phyloP scores from a whole-genome alignment of 192 early-diverging fungal genomes.

The Funneliformis mosseae region DNA sequence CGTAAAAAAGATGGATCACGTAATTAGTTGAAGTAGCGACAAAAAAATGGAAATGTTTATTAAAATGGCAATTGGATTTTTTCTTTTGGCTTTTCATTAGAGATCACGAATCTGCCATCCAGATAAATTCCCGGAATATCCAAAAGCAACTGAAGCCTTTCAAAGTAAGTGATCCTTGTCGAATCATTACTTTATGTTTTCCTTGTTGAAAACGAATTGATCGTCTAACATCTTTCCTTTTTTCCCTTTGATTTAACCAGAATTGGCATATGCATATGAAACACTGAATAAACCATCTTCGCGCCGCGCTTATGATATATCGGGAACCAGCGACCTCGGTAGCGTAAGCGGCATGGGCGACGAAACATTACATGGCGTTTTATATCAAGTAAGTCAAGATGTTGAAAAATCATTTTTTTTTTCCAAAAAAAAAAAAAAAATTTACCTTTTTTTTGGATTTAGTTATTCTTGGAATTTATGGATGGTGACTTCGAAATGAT shows the following conservation, averaged over 20 bases:
- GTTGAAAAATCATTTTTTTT: not conserved
- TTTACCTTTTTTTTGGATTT: not conserved
- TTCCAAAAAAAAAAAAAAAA: not conserved
- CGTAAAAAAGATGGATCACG: too few relatives aligned
- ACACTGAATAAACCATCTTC: constrained; percentile 56
- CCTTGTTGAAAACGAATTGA: constrained; percentile 24
- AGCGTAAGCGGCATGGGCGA: constrained; percentile 38
- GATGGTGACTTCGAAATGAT: constrained; percentile 64
- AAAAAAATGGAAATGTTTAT: not conserved
- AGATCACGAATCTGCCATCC: constrained; percentile 59
- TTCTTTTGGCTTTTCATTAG: constrained; percentile 29
- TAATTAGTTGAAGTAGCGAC: too few relatives aligned
- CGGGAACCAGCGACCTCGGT: constrained; percentile 43
- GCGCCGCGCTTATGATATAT: constrained; percentile 56
- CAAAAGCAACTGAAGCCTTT: constrained; percentile 58
- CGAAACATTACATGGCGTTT: constrained; percentile 56
- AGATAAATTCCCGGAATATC: constrained; percentile 60
- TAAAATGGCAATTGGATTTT: not conserved
- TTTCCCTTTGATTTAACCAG: constrained; percentile 34
- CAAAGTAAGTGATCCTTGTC: constrained; percentile 57
- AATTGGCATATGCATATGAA: constrained; percentile 57
- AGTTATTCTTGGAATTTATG: constrained; percentile 60
- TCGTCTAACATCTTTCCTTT: not conserved
- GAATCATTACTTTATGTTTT: not conserved
- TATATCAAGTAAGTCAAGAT: constrained; percentile 46